phyloP scores from a whole-genome alignment of 805 yeast species.

The Dipodascopsis uninucleata region DNA sequence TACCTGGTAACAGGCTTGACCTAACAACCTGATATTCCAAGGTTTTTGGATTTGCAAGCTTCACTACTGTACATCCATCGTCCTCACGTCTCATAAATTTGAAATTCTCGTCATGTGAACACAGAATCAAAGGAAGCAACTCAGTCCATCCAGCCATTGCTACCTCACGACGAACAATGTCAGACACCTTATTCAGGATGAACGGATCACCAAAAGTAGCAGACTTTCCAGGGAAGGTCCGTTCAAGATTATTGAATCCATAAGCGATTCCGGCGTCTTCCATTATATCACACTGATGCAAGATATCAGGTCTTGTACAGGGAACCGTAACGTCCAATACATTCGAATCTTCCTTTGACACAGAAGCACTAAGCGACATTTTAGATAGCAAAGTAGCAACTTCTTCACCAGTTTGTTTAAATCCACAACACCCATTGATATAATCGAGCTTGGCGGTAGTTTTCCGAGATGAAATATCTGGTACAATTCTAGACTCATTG shows the following conservation, averaged over 20 bases:
- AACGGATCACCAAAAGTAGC: slow-evolving; percentile 78
- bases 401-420: slow-evolving; percentile 63
- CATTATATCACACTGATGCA: slow-evolving; percentile 97
- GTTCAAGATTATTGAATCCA: slow-evolving; percentile 85
- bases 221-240: slow-evolving; percentile 74
- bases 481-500: slow-evolving; percentile 68
- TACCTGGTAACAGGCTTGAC: slow-evolving; percentile 90
- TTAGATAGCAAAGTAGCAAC: slow-evolving; percentile 65
- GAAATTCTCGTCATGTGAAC: slow-evolving; percentile 97
- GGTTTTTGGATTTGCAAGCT: slow-evolving; percentile 94
- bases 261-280: slow-evolving; percentile 97
- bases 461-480: slow-evolving; percentile 63
- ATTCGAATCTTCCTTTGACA: slow-evolving; percentile 46
- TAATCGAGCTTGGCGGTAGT: slow-evolving; percentile 74
- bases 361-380: slow-evolving; percentile 73
- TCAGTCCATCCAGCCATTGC: slow-evolving; percentile 96
- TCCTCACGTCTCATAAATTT: slow-evolving; percentile 72
- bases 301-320: slow-evolving; percentile 89
- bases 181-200: slow-evolving; percentile 86
- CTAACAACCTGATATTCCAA: slow-evolving; percentile 96
- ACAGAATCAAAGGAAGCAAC: slow-evolving; percentile 89
- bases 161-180: slow-evolving; percentile 83
- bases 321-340: slow-evolving; percentile 71
- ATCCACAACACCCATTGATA: slow-evolving; percentile 91
- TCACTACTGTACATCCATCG: slow-evolving; percentile 75